phyloP scores from a whole-genome alignment of 2,329 filamentous ascomycete species.

The Exophiala lecanii-corni region DNA sequence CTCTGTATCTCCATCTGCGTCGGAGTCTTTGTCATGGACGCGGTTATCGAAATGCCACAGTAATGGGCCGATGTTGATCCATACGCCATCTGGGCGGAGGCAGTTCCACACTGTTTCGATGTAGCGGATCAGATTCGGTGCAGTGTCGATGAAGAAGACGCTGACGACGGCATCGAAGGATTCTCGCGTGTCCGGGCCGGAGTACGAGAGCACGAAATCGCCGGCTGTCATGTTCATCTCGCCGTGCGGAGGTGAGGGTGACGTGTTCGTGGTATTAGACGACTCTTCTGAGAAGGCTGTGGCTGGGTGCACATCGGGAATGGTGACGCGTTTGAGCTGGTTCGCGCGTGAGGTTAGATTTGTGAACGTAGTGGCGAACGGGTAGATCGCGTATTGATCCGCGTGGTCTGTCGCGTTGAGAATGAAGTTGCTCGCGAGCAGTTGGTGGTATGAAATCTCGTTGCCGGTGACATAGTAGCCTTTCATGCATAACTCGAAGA shows the following conservation, averaged over 20 bases:
- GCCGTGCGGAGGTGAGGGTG: too few relatives aligned
- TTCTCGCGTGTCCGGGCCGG: conserved; percentile 53
- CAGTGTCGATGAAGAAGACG: conserved; percentile 96
- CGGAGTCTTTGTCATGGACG: conserved; percentile 54
- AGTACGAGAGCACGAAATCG: conserved; percentile 86
- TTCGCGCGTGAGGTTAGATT: conserved; percentile 71
- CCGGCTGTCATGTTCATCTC: conserved; percentile 89
- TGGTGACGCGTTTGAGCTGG: conserved; percentile 66
- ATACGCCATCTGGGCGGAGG: conserved; percentile 69
- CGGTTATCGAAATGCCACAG: conserved; percentile 93
- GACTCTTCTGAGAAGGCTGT: conserved; percentile 45
- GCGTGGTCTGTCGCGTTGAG: conserved; percentile 51
- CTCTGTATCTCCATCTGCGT: conserved; percentile 20
- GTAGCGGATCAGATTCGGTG: conserved; percentile 86
- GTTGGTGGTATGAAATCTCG: conserved; percentile 93
- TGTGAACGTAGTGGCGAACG: conserved; percentile 83
- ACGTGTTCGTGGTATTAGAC: conserved; percentile 25
- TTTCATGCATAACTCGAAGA: conserved; percentile 74
- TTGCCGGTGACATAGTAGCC: conserved; percentile 82
- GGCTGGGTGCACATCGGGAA: conserved; percentile 78
- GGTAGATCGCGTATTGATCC: conserved; percentile 68
- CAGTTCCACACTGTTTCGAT: conserved; percentile 77
- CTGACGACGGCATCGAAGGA: conserved; percentile 78
- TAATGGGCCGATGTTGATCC: conserved; percentile 86
- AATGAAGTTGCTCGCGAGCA: conserved; percentile 70